These are phyloP conservation scores for Podila horticola DNA, from an alignment of 192 early-diverging fungal genomes.

Conservation along the genomic window DNA sequence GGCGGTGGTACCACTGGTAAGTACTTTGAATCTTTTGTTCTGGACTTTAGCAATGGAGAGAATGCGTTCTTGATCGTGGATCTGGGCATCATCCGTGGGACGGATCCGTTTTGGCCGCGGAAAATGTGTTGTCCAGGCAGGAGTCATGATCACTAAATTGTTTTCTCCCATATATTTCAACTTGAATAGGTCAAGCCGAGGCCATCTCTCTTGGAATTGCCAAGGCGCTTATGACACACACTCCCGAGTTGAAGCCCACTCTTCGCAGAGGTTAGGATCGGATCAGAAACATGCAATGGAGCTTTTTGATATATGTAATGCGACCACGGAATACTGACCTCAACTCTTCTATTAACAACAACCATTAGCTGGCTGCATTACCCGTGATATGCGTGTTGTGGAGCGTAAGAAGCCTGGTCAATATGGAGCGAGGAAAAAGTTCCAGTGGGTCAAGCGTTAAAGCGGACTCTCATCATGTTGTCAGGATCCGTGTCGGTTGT, in stretches of 20 bases:
- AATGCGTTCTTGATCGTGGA: too few relatives aligned
- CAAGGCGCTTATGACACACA: conserved; percentile 72
- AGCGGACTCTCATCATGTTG: too few relatives aligned
- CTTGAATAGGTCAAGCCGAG: conserved; percentile 76
- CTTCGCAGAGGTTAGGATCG: conserved; percentile 60
- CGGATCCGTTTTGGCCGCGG: not conserved
- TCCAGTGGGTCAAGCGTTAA: conserved; percentile 58
- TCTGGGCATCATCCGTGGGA: not conserved
- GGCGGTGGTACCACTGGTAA: conserved; percentile 85
- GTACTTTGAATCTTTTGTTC: not conserved
- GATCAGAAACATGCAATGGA: not conserved
- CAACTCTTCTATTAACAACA: conserved; percentile 3
- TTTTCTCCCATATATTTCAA: not conserved
- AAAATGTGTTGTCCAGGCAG: not conserved
- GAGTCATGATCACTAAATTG: not conserved
- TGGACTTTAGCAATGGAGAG: too few relatives aligned
- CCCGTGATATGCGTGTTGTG: conserved; percentile 78
- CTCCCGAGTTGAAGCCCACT: conserved; percentile 64
- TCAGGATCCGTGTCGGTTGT: too few relatives aligned
- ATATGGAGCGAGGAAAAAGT: conserved; percentile 86
- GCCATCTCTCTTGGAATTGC: conserved; percentile 87
- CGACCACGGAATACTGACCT: not conserved
- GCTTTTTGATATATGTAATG: too few relatives aligned
- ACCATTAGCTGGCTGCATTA: conserved; percentile 63
- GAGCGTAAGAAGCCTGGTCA: conserved; percentile 98